Evolutionary conservation across 257 asterid genomes (phyloP), one percentile per base, ranked within the genome.

Genomic region (Solanum appendiculatum): DNA sequence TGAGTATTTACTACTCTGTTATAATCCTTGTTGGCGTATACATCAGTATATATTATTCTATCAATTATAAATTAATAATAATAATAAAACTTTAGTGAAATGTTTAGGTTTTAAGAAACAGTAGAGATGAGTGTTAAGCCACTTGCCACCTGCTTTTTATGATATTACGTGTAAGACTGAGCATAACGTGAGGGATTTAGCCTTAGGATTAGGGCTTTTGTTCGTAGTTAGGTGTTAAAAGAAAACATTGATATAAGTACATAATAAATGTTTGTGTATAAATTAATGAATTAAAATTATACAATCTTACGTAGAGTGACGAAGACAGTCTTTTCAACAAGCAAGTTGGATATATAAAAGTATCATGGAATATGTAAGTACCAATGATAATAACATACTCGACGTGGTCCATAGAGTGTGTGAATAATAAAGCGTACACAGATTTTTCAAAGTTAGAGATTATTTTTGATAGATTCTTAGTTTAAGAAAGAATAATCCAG

Each of bases 141-240:
- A 86, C 86, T 88, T 90, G 90, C 81, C 88, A 88, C 90, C 91
- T 83, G 89, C 83, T 81, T 85, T 85, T 86, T 85, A 58, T 56
- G 46, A 40, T 85, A 88, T 91, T 87, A 60, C 90, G 91, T 89
- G 90, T 82, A 86, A 56, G 88, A 84, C 72, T 87, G 83, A 21
- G 88, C 27, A 89, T 75, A 85, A 87, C 69, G 85, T 84, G 80
- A 66, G 25, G 85, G 63, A 69, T 73, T 69, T 86, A 63, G 85
- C 80, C 60, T 82, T 60, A 64, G 86, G 54, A 83, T 40, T 82
- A 69, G 68, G 80, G 56, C 14, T 68, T 31, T 48, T 25, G 74
- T 78, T 48, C 74, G 86, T 80, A 80, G 85, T 80, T 46, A 21
- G 66, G 85, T 46, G 66, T 80, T 80, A 46, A 16, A 78, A 80